phyloP scores from a whole-genome alignment of 1,139 yeast species.

The Lodderomyces orthopsilosis region DNA sequence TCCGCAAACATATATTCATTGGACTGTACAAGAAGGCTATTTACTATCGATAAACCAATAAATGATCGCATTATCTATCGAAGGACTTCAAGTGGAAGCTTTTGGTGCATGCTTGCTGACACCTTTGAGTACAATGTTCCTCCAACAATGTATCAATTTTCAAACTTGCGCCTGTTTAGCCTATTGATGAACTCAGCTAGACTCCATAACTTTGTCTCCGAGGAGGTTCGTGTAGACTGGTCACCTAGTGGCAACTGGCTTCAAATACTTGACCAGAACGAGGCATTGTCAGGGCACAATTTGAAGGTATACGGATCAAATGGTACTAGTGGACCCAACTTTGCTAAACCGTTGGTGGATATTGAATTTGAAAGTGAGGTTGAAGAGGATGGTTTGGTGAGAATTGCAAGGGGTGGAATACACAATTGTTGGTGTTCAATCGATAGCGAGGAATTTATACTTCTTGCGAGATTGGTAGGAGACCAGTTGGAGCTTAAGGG shows the following conservation, averaged over 20 bases:
- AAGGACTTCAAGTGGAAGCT: constrained; percentile 21
- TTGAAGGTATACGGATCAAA: constrained; percentile 27
- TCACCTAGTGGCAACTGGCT: constrained; percentile 38
- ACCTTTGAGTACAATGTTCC: constrained; percentile 15
- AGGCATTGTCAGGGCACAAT: constrained; percentile 29
- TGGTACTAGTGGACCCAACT: constrained; percentile 17
- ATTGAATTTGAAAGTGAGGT: constrained; percentile 13
- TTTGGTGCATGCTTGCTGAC: constrained; percentile 33
- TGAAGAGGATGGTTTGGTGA: neutral
- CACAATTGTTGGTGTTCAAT: neutral
- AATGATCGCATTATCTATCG: constrained; percentile 16
- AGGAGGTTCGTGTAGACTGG: constrained; percentile 27
- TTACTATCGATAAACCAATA: constrained; percentile 33
- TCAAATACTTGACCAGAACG: constrained; percentile 23
- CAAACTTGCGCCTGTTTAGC: constrained; percentile 35
- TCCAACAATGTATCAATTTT: constrained; percentile 33
- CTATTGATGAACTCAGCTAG: constrained; percentile 21
- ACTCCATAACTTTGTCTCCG: constrained; percentile 17
- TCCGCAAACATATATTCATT: constrained; percentile 37
- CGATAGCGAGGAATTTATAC: neutral
- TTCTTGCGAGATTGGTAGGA: neutral
- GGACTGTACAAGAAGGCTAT: constrained; percentile 34
- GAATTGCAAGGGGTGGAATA: neutral
- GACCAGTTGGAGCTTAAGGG: neutral
- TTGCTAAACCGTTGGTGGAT: constrained; percentile 17